A percentile compares a stretch with the other conserved stretches of the same genome.
Conservation (phyloP, 208 protist genomes). For the Novymonas esmeraldas region DNA sequence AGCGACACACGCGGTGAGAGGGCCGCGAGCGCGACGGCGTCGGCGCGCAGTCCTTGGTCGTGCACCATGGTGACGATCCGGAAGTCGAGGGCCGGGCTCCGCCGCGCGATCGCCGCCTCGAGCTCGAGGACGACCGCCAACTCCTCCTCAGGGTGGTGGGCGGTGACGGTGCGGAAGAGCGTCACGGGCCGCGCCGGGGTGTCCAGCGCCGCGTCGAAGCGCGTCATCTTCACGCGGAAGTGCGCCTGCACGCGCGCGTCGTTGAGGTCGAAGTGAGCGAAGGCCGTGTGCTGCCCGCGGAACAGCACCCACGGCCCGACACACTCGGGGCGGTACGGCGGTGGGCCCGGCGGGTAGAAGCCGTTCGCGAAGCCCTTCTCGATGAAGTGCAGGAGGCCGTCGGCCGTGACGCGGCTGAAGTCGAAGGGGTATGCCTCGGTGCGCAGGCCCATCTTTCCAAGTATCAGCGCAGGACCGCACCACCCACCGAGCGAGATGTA, state of each 20-base stretch:
- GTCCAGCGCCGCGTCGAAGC: constrained; percentile 54
- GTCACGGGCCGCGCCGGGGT: constrained; percentile 39
- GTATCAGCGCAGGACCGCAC: constrained; percentile 74
- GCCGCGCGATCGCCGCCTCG: constrained; percentile 38
- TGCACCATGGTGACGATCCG: constrained; percentile 70
- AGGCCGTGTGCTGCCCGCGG: constrained; percentile 77
- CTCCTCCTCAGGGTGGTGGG: constrained; percentile 59
- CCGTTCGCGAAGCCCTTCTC: constrained; percentile 55
- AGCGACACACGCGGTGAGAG: constrained; percentile 55
- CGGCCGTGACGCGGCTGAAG: constrained; percentile 74
- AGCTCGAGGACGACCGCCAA: constrained; percentile 40
- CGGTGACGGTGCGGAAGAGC: constrained; percentile 79
- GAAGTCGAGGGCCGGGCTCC: constrained; percentile 57
- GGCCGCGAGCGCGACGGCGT: constrained; percentile 47
- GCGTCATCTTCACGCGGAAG: constrained; percentile 59
- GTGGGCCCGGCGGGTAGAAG: constrained; percentile 69
- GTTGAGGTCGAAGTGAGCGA: constrained; percentile 85
- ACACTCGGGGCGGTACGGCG: constrained; percentile 74
- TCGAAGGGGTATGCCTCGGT: constrained; percentile 78
- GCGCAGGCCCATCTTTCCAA: constrained; percentile 75
- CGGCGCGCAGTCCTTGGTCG: constrained; percentile 52
- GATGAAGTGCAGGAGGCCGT: constrained; percentile 74
- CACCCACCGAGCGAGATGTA: constrained; percentile 79
- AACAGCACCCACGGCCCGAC: constrained; percentile 81
- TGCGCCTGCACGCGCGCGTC: constrained; percentile 45